Evolutionary conservation across 345 rosid genomes (phyloP), one percentile per base, ranked within the genome.

Genomic region (Nephelium lappaceum): DNA sequence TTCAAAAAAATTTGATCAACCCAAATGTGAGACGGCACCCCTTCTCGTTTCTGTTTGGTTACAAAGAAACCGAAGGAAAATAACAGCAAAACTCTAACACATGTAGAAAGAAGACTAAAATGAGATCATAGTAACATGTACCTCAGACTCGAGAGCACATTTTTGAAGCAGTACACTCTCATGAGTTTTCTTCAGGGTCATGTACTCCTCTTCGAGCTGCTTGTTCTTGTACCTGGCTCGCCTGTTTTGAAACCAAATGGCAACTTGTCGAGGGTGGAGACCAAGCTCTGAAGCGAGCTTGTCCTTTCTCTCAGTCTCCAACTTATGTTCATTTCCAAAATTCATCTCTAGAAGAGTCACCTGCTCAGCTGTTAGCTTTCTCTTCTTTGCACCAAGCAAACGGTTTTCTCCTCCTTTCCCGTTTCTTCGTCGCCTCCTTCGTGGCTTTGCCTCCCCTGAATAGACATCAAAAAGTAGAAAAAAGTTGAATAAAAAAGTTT

Each of bases 201-300:
- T 53, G 42, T 90, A 91, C 75, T 92, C 96, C 78, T 96, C 95
- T 79, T 96, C 98, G 5, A 96, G 91, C 86, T 88, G 93, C 91
- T 96, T 96, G 87, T 85, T 88, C 89, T 93, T 96, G 92, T 92
- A 93, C 12, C 99, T 89, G 39, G 98, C 95, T 61, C 98, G 85
- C 24, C 98, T 86, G 90, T 96, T 96, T 72, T 96, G 99, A 82
- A 94, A 96, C 99, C 99, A 96, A 27, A 96, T 94, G 7, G 98
- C 99, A 2, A 96, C 99, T 42, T 96, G 99, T 53, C 98, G 93
- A 19, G 99, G 93, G 38, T 93, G 93, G 47, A 96, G 93, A 5
- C 97, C 98, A 1, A 94, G 88, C 78, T 96, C 98, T 5, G 78
- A 74, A 10, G 99, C 98, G 1, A 96, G 81, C 85, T 85, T 85